Evolutionary conservation across 495 filamentous ascomycete genomes (phyloP), one percentile per base, ranked within the genome.

Genomic region (Durotheca rogersii): DNA sequence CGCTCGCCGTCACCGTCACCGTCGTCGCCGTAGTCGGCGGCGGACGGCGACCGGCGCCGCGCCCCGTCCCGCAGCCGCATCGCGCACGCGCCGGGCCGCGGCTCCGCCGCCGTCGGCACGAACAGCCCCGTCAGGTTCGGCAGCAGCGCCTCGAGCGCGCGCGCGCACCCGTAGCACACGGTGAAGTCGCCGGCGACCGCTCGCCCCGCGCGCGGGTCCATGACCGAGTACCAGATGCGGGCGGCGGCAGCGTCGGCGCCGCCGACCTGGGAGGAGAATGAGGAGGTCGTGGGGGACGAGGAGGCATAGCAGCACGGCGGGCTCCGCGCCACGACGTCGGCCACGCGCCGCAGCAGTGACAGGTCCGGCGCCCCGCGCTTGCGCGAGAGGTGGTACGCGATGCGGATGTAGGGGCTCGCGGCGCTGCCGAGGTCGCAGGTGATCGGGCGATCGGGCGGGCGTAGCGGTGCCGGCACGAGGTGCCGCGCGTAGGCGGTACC

Each of bases 351-450:
- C 12, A 76, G 53, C 1, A 77, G 54, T 2, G 61, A 62, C 35
- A 76, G 30, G 30, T 77, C 74, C 5, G 57, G 51, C 18, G 61
- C 62, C 2, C 51, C 34, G 17, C 72, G 57, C 44, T 76, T 73
- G 7, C 64, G 42, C 7, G 69, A 73, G 42, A 76, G 58, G 15
- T 72, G 61, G 42, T 63, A 77, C 2, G 74, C 74, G 31, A 77
- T 73, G 36, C 69, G 69, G 42, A 74, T 74, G 65, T 66, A 77
- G n/a, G n/a, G n/a, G n/a, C n/a, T 10, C 61, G 58, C 0, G 71
- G 72, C 11, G 66, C 48, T 1, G n/a, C 72, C 74, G 47, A 76
- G 69, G 42, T 75, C 65, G 63, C 74, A 77, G 27, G 64, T 62
- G 7, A 74, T 45, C 1, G 58, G 53, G 15, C 67, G 63, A 10